Conservation (phyloP, 2,329 filamentous ascomycete species). For the Microcyclospora tardicrescens region DNA sequence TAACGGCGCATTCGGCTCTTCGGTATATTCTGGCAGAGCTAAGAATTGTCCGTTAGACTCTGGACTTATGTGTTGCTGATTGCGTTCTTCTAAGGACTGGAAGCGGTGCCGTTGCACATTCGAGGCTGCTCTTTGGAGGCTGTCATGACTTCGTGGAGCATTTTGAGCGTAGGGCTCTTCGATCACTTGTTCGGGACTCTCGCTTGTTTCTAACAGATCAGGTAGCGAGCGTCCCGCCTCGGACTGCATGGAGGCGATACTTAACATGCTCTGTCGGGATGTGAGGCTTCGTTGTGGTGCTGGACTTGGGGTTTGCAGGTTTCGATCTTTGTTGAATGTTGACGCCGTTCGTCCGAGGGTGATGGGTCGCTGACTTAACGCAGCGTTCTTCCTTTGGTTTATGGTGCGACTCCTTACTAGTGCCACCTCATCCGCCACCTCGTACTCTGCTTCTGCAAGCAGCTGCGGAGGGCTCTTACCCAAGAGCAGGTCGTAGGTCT, state of each 20-base stretch:
- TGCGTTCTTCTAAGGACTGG: conserved; percentile 43
- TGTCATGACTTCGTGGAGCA: conserved; percentile 21
- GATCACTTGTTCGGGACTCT: conserved; percentile 13
- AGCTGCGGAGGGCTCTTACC: conserved; percentile 22
- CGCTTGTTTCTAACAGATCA: conserved; percentile 20
- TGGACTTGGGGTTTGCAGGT: conserved; percentile 9
- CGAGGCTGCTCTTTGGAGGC: conserved; percentile 33
- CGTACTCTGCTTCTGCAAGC: conserved; percentile 21
- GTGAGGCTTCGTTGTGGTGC: conserved; percentile 1
- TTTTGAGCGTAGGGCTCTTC: conserved; percentile 24
- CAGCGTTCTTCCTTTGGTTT: conserved; percentile 20
- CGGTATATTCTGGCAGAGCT: conserved; percentile 64
- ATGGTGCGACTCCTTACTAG: conserved; percentile 24
- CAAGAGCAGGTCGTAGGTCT: conserved; percentile 23
- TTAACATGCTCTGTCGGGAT: conserved; percentile 11
- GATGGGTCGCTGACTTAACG: conserved; percentile 19
- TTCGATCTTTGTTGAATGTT: conserved; percentile 10
- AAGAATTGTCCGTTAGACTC: conserved; percentile 75
- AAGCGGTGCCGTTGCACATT: conserved; percentile 60
- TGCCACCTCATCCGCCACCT: conserved; percentile 23
- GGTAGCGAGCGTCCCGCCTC: conserved; percentile 18
- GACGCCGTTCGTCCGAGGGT: conserved; percentile 23
- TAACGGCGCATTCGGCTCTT: conserved; percentile 36
- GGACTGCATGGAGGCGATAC: conserved; percentile 14
- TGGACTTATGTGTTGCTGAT: conserved; percentile 27